Percentiles rank a stretch among this genome's conserved stretches.
Conservation (phyloP, 140 eudicot genomes). For the Senecio squalidus region DNA sequence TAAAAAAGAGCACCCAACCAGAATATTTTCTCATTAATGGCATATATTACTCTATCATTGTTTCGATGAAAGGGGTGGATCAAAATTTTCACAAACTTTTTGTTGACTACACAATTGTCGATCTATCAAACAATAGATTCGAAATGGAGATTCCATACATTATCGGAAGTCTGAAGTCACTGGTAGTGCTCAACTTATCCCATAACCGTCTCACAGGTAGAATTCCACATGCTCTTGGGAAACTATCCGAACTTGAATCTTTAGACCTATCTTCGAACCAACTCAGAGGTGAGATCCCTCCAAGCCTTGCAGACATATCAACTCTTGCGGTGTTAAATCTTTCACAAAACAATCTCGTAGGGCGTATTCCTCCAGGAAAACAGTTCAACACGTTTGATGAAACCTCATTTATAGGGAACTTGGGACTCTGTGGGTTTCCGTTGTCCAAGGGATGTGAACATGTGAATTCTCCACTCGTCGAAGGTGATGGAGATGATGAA, state of each 20-base stretch:
- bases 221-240: conserved; percentile 16
- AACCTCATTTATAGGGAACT: background rate
- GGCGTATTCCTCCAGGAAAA: background rate
- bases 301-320: background rate
- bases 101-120: conserved; percentile 4
- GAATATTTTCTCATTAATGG: background rate
- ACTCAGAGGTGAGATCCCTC: conserved; percentile 15
- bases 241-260: background rate
- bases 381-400: background rate
- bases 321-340: conserved; percentile 6
- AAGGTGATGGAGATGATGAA: too few relatives aligned
- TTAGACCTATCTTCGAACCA: background rate
- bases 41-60: background rate
- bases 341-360: background rate
- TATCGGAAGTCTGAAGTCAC: conserved; percentile 8
- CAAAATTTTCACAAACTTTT: background rate
- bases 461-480: background rate
- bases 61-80: background rate
- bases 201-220: conserved; percentile 21
- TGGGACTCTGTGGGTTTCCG: background rate
- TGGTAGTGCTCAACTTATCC: conserved; percentile 19
- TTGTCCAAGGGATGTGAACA: background rate
- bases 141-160: conserved; percentile 19
- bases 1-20: too few relatives aligned
- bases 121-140: conserved; percentile 25